Conservation (phyloP, 495 filamentous ascomycete species). For the Penicillium fimorum region DNA sequence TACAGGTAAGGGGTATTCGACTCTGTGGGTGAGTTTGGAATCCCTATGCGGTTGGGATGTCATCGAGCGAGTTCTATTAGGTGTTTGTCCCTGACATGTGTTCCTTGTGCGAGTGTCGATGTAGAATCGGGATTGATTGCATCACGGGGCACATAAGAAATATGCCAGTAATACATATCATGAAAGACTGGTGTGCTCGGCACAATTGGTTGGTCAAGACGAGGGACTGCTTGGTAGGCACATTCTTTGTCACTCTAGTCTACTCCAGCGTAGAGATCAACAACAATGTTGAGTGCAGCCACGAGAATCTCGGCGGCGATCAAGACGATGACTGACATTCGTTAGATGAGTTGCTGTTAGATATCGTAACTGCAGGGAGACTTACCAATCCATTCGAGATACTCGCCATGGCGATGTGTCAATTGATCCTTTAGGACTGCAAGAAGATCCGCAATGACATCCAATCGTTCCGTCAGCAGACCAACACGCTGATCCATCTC, state of each 20-base stretch:
- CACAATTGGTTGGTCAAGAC: background rate
- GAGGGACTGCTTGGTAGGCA: conserved; percentile 83
- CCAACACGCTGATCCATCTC: conserved; percentile 98
- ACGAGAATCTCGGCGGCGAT: conserved; percentile 96
- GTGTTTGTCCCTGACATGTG: background rate
- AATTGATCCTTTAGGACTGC: conserved; percentile 95
- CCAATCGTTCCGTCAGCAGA: conserved; percentile 81
- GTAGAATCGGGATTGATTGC: background rate
- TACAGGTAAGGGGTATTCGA: background rate
- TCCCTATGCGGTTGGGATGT: background rate
- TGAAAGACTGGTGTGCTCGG: background rate
- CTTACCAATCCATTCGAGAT: conserved; percentile 92
- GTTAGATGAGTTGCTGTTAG: conserved; percentile 11
- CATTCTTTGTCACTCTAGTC: conserved; percentile 72
- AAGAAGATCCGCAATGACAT: conserved; percentile 91
- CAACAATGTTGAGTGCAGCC: conserved; percentile 90
- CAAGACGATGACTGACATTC: conserved; percentile 73
- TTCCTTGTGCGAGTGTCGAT: background rate
- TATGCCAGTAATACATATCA: background rate
- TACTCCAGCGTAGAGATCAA: conserved; percentile 86
- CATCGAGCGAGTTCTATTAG: background rate
- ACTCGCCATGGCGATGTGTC: conserved; percentile 93
- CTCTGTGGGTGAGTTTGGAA: background rate
- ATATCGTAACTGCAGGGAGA: conserved; percentile 10
- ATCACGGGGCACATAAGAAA: background rate